phyloP scores from a whole-genome alignment of 371 early-diverging fungal genomes.

The Actinomortierella ambigua region DNA sequence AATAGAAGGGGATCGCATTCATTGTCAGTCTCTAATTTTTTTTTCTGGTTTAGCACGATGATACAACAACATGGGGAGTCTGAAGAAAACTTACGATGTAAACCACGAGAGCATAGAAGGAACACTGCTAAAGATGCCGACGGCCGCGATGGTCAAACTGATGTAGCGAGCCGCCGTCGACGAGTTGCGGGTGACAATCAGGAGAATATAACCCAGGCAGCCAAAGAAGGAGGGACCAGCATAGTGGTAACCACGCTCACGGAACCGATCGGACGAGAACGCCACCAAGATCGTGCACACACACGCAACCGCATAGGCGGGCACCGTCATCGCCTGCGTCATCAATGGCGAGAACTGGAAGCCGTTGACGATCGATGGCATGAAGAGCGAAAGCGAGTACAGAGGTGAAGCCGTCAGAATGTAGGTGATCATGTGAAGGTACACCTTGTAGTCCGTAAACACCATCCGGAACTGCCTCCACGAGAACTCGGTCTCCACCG shows the following conservation, averaged over 20 bases:
- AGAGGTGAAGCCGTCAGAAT: conserved; percentile 46
- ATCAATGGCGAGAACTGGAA: conserved; percentile 51
- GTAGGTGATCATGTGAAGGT: conserved; percentile 47
- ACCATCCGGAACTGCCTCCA: conserved; percentile 48
- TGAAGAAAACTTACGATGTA: neutral
- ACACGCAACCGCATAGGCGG: conserved; percentile 47
- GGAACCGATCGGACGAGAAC: conserved; percentile 38
- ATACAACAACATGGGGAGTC: neutral
- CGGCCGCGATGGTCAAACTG: conserved; percentile 51
- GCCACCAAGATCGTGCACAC: conserved; percentile 38
- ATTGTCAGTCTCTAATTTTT: too few relatives aligned
- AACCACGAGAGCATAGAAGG: conserved; percentile 59
- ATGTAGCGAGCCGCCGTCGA: conserved; percentile 44
- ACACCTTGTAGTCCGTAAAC: conserved; percentile 53
- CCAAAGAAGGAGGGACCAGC: conserved; percentile 3
- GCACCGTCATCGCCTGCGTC: conserved; percentile 50
- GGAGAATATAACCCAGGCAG: conserved; percentile 23
- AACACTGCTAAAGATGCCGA: conserved; percentile 53
- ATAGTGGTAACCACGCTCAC: conserved; percentile 41
- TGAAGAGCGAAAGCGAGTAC: conserved; percentile 55
- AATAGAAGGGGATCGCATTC: conserved; percentile 1
- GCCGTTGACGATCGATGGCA: conserved; percentile 59
- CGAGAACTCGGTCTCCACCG: conserved; percentile 40
- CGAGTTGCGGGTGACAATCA: conserved; percentile 12
- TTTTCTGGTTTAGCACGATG: neutral